These are phyloP conservation scores for Hypomyces perniciosus DNA, from an alignment of 2,329 filamentous ascomycete genomes.

Conservation along the genomic window DNA sequence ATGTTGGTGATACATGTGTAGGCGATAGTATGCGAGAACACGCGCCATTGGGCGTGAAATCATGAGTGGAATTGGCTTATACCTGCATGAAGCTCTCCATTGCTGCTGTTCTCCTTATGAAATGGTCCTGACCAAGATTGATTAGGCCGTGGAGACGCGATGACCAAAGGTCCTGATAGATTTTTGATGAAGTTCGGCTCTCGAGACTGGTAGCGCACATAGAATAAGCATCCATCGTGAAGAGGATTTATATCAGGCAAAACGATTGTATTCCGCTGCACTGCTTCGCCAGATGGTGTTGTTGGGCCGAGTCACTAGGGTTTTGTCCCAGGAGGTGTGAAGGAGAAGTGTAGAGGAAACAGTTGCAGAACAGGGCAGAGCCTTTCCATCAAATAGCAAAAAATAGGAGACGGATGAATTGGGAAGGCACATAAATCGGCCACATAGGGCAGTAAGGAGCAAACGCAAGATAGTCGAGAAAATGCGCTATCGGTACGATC, in stretches of 20 bases:
- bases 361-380: too few relatives aligned
- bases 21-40: not conserved
- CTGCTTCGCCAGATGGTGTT: too few relatives aligned
- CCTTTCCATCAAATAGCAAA: too few relatives aligned
- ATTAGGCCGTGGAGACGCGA: conserved; percentile 32
- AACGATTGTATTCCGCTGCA: not conserved
- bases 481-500: conserved; percentile 11
- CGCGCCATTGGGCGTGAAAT: not conserved
- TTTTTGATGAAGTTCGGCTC: conserved; percentile 38
- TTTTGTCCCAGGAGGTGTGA: not conserved
- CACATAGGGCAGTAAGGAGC: not conserved
- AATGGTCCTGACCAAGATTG: conserved; percentile 26
- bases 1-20: not conserved
- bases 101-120: conserved; percentile 22
- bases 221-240: conserved; percentile 46
- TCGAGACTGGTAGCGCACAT: conserved; percentile 42
- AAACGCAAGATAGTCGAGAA: conserved; percentile 4
- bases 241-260: not conserved
- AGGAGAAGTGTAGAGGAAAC: not conserved
- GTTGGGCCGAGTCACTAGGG: too few relatives aligned
- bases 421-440: not conserved
- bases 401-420: not conserved
- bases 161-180: conserved; percentile 44
- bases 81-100: conserved; percentile 34
- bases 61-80: conserved; percentile 10